phyloP scores from a whole-genome alignment of 768 basidiomycete genomes.

The Mycena albidolilacea region DNA sequence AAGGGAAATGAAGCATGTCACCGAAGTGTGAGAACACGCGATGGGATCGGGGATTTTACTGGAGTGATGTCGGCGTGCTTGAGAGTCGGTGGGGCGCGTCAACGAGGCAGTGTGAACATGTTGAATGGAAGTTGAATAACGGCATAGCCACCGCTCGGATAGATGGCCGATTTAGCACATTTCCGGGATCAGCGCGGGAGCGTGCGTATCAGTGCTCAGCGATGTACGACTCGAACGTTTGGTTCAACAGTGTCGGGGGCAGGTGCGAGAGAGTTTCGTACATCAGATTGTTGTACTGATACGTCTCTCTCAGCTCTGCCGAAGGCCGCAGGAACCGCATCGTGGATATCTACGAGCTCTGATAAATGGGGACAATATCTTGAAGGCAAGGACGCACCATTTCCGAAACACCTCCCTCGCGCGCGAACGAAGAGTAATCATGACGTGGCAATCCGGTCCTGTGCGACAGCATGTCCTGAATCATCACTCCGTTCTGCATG shows the following conservation, averaged over 20 bases:
- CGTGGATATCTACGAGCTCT: conserved; percentile 49
- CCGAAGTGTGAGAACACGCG: too few species aligned
- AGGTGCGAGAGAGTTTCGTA: conserved; percentile 59
- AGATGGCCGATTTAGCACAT: too few species aligned
- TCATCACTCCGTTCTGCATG: conserved; percentile 49
- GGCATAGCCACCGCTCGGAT: too few species aligned
- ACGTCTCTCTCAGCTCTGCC: conserved; percentile 57
- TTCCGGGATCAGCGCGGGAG: too few species aligned
- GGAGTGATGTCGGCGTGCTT: too few species aligned
- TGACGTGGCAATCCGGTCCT: conserved; percentile 63
- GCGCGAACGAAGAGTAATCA: conserved; percentile 52
- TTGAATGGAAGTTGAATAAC: too few species aligned
- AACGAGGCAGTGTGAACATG: too few species aligned
- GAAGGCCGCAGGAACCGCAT: conserved; percentile 57
- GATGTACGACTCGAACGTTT: conserved; percentile 58
- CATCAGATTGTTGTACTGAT: conserved; percentile 65
- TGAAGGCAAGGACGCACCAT: conserved; percentile 47
- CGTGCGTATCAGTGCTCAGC: conserved; percentile 38
- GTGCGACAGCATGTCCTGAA: conserved; percentile 61
- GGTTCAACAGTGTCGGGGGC: conserved; percentile 54
- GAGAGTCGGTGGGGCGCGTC: too few species aligned
- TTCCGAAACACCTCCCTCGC: conserved; percentile 51
- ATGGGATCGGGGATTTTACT: too few species aligned
- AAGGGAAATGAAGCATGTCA: too few species aligned
- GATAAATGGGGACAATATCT: background rate